Percentiles rank a stretch among this genome's conserved stretches.
phyloP scores from a whole-genome alignment of 768 basidiomycete species.

The Mycena rosella region DNA sequence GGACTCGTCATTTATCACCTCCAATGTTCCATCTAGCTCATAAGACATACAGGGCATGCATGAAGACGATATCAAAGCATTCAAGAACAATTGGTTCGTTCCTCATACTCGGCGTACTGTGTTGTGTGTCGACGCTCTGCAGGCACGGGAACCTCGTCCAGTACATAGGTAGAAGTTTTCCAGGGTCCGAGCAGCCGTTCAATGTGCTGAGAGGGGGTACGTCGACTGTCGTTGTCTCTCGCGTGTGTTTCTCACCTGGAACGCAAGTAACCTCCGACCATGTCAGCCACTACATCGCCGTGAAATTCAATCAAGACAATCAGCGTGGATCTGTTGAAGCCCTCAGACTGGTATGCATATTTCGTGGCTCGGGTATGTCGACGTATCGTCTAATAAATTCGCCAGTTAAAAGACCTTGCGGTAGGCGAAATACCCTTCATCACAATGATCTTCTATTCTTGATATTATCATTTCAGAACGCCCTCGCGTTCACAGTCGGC shows the following conservation, averaged over 20 bases:
- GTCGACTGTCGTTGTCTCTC: neutral
- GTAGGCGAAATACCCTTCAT: too few species aligned
- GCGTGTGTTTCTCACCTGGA: neutral
- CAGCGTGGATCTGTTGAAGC: constrained; percentile 26
- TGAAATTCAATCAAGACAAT: constrained; percentile 27
- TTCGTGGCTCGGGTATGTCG: too few species aligned
- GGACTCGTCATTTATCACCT: neutral
- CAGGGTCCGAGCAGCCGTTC: constrained; percentile 11
- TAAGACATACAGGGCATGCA: constrained; percentile 7
- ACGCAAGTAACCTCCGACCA: constrained; percentile 28
- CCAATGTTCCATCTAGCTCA: neutral
- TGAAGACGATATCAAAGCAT: constrained; percentile 22
- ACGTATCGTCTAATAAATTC: too few species aligned
- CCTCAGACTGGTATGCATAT: constrained; percentile 15
- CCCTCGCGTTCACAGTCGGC: constrained; percentile 19
- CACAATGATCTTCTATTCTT: neutral
- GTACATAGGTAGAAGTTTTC: constrained; percentile 24
- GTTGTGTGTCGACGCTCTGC: neutral
- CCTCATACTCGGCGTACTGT: too few species aligned
- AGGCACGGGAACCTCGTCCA: constrained; percentile 28
- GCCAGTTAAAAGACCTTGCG: constrained; percentile 27
- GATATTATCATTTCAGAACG: constrained; percentile 12
- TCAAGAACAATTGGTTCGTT: constrained; percentile 24
- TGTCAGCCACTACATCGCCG: constrained; percentile 25
- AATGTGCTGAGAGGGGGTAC: constrained; percentile 26